Conservation (phyloP, 1,284 basidiomycete species). For the Peniophora sp. region DNA sequence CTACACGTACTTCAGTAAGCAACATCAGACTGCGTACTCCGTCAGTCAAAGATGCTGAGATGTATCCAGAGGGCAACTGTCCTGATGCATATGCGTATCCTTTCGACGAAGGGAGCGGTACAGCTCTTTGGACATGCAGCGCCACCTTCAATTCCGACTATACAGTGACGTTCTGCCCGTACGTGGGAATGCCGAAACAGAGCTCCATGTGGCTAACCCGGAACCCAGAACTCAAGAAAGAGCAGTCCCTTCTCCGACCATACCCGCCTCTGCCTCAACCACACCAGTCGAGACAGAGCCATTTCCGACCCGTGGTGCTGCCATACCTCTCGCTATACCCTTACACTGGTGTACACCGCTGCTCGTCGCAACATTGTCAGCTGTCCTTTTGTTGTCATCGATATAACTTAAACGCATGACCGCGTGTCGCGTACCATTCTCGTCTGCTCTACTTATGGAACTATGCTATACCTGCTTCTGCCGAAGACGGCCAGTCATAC, state of each 20-base stretch:
- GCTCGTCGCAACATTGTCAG: no score
- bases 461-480: no score
- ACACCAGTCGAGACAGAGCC: background rate
- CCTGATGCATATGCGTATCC: constrained; percentile 51
- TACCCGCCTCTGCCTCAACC: background rate
- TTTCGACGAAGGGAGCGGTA: constrained; percentile 45
- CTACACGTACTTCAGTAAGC: constrained; percentile 49
- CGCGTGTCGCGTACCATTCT: no score
- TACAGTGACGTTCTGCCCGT: constrained; percentile 11
- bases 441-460: no score
- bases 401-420: no score
- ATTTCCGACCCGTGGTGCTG: no score
- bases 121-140: constrained; percentile 44
- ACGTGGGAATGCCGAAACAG: background rate
- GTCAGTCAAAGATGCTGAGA: background rate
- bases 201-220: background rate
- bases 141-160: constrained; percentile 4
- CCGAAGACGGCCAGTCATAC: no score
- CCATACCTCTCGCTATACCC: no score
- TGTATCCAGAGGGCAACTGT: constrained; percentile 33
- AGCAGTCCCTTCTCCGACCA: background rate
- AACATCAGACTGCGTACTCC: background rate
- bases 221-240: background rate
- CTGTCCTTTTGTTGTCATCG: no score
- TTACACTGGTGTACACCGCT: no score